Evolutionary conservation across 2,329 filamentous ascomycete genomes (phyloP).

Genomic region (Penicillium brasilianum): DNA sequence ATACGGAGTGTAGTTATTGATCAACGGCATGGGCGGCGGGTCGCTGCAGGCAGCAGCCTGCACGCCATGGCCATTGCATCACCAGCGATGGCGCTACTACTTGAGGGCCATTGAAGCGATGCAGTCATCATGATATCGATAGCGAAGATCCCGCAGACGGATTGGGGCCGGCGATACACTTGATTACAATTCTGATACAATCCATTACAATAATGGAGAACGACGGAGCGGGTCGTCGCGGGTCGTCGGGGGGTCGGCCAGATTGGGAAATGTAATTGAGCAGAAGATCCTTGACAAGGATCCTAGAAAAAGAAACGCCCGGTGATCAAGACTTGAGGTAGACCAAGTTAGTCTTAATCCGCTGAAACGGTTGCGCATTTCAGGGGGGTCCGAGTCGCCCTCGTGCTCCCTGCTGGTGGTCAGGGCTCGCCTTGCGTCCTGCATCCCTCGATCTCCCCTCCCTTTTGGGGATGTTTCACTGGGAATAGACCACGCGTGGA

Average conservation of each 20-base stretch:
- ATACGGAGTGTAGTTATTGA: background rate
- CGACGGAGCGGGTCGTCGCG: constrained; percentile 11
- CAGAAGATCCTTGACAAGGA: background rate
- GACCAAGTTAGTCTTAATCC: background rate
- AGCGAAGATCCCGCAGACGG: background rate
- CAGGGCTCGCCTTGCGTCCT: constrained; percentile 14
- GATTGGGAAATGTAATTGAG: constrained; percentile 24
- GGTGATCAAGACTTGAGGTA: no score
- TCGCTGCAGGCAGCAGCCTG: constrained; percentile 10
- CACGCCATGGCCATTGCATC: constrained; percentile 19
- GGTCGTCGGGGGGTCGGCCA: constrained; percentile 4
- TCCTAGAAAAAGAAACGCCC: no score
- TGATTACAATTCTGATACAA: background rate
- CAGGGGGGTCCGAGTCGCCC: constrained; percentile 20
- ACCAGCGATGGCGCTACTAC: background rate
- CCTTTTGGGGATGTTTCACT: constrained; percentile 10
- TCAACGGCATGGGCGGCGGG: background rate
- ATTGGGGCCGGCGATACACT: background rate
- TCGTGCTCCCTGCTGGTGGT: constrained; percentile 20
- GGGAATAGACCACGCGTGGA: constrained; percentile 5
- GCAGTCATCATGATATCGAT: constrained; percentile 19
- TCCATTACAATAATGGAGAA: background rate
- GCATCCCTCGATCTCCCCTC: constrained; percentile 10
- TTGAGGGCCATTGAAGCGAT: constrained; percentile 11
- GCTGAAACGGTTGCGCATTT: constrained; percentile 11